Conservation (phyloP, 2,329 filamentous ascomycete genomes). For the Pezicula radicicola region DNA sequence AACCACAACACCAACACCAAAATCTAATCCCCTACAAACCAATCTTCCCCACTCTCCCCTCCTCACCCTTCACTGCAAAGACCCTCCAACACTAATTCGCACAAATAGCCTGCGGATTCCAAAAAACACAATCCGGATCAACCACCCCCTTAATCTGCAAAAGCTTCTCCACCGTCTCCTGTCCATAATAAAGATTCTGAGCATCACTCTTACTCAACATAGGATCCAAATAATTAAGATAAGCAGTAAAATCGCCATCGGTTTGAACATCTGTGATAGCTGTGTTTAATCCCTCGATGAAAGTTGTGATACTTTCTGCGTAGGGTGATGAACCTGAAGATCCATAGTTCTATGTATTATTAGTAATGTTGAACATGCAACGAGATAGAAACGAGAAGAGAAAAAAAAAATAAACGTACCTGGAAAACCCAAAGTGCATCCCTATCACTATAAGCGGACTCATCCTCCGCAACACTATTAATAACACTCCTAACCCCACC, state of each 20-base stretch:
- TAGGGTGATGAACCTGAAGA: constrained; percentile 9
- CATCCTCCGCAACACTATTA: constrained; percentile 5
- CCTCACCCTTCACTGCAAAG: no score
- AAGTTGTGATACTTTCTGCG: constrained; percentile 3
- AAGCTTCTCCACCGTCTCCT: constrained; percentile 14
- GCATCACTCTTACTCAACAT: constrained; percentile 9
- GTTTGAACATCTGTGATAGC: constrained; percentile 16
- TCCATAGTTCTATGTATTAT: constrained; percentile 10
- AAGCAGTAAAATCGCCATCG: constrained; percentile 20
- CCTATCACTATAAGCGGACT: constrained; percentile 13
- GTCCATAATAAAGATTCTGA: constrained; percentile 19
- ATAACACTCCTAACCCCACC: constrained; percentile 13
- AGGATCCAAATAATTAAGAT: constrained; percentile 24
- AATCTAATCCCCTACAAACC: no score
- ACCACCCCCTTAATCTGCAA: constrained; percentile 15
- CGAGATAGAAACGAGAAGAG: background rate
- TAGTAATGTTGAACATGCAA: background rate
- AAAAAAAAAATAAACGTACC: background rate
- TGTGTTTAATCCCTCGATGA: constrained; percentile 15
- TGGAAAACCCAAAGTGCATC: constrained; percentile 19
- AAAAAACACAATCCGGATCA: constrained; percentile 3
- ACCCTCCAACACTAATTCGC: background rate
- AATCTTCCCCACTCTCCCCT: no score
- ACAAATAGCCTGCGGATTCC: constrained; percentile 5
- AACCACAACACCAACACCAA: no score